These are phyloP conservation scores for Luffa aegyptiaca DNA, from an alignment of 306 rosid genomes.

Conservation along the genomic window DNA sequence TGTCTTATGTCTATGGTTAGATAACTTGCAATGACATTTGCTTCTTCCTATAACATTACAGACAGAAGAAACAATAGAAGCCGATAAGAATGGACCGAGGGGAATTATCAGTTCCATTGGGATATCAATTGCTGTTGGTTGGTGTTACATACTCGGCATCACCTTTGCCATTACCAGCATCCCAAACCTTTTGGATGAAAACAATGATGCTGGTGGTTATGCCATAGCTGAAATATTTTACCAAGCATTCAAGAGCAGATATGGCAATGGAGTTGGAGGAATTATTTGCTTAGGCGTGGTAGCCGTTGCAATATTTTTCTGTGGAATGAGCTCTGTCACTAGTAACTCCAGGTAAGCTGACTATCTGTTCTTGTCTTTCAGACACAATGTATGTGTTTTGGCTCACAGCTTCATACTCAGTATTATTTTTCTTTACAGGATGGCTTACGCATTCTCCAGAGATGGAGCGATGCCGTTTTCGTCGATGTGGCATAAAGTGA, in stretches of 20 bases:
- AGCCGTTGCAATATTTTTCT: constrained; percentile 84
- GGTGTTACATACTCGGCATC: constrained; percentile 82
- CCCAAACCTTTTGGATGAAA: constrained; percentile 53
- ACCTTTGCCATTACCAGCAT: constrained; percentile 75
- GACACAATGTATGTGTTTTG: background rate
- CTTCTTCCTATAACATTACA: constrained; percentile 23
- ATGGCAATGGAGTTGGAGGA: constrained; percentile 90
- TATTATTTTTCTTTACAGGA: constrained; percentile 28
- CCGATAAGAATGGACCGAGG: constrained; percentile 86
- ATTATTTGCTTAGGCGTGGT: constrained; percentile 75
- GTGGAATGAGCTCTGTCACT: constrained; percentile 97
- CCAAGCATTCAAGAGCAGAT: constrained; percentile 73
- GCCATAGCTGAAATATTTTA: constrained; percentile 95
- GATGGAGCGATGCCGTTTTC: constrained; percentile 99
- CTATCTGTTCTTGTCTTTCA: background rate
- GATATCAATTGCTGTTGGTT: constrained; percentile 80
- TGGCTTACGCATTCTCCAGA: constrained; percentile 97
- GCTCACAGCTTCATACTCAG: constrained; percentile 3
- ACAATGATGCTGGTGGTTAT: constrained; percentile 86
- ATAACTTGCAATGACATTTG: constrained; percentile 15
- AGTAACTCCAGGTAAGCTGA: constrained; percentile 79
- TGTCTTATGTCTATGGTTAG: background rate
- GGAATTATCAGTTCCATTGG: constrained; percentile 95
- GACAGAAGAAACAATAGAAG: constrained; percentile 94
- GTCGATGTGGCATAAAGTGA: constrained; percentile 75